Evolutionary conservation across 164 flowering plant species (phyloP), one percentile per base, ranked within the genome.

Genomic region (Santalum album): DNA sequence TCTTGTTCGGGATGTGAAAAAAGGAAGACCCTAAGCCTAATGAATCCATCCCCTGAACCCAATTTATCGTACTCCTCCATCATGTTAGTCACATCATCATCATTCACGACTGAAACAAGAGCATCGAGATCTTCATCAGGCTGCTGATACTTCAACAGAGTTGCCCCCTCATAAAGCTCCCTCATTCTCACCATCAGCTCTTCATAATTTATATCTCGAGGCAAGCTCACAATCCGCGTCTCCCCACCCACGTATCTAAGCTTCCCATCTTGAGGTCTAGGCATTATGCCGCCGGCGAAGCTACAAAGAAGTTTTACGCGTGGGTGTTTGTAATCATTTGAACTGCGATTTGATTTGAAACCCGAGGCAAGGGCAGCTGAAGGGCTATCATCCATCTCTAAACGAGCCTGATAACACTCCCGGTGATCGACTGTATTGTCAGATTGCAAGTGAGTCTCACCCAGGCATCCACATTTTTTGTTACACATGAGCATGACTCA

Each of bases 61-160:
- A 89, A 70, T 73, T 94, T 94, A 54, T 90, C 99, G 58, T 94
- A 90, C 75, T 94, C 99, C 58, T 94, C 99, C 99, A 94, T 94
- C 99, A 94, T 89, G 53, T 94, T 89, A 0, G 59, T 76, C 42
- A 94, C 97, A 66, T 94, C 99, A 54, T 94, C 99, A 58, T 94
- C 95, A 54, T 94, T 94, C 51, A 94, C 97, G 50, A 94, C 97
- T 0, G 99, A 90, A 0, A 94, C 99, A 29, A 94, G 70, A 3
- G 99, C 97, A 69, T 94, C 99, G 47, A 90, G 92, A 72, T 94
- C 99, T 66, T 94, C 99, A 70, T 94, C 99, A 1, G 97, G 99
- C 65, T 94, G 99, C 63, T 94, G 99, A 55, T 94, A 94, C 61
- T 94, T 94, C 69, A 94, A 55, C 19, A 83, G 64, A 1, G 70